Base-by-base conservation (phyloP, 108 stramenopile species). In the Licmophora abbreviata region DNA sequence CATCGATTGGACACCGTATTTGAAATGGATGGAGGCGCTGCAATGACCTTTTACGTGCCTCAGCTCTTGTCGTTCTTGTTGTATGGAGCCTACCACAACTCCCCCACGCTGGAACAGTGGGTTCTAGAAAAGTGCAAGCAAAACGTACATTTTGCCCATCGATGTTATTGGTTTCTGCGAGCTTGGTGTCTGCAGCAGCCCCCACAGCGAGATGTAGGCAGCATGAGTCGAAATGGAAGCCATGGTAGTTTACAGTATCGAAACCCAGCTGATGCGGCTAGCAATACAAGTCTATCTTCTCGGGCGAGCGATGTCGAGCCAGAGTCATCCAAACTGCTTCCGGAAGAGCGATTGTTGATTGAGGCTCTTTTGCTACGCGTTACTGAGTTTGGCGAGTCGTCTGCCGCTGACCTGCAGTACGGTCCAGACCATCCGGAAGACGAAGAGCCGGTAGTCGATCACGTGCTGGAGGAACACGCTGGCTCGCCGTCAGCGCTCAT, bases 91-190 rank as follows among this genome's bases (percentile, higher is more conserved):
- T 83, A 69, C 48, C 66, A 83, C 20, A 72, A 77, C 15, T 75
- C 85, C 6, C 36, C 68, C 14, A 54, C 70, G 48, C 48, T 92
- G 29, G 91, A 92, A 56, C 63, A 68, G 21, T 92, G 85, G 83
- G 77, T 92, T n/a, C 57, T 92, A 40, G 64, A 79, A 4, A 77
- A 68, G 29, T 92, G 91, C 43, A 40, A 52, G 2, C 35, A 48
- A 37, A 75, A 92, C 56, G 34, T 88, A 4, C 71, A 76, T 48
- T 92, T 92, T 73, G 83, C 86, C 7, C 91, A 92, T 56, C 68
- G 79, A 36, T 88, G 85, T 48, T 92, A 77, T 52, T 92, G 91
- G 91, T 88, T 88, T 51, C 52, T 92, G 37, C 35, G 85, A 28
- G 81, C 84, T 9, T 92, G 91, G 91, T 80, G 76, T 44, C 64